Evolutionary conservation across 2,329 filamentous ascomycete genomes (phyloP).

Genomic region (Cladosporium sp.): DNA sequence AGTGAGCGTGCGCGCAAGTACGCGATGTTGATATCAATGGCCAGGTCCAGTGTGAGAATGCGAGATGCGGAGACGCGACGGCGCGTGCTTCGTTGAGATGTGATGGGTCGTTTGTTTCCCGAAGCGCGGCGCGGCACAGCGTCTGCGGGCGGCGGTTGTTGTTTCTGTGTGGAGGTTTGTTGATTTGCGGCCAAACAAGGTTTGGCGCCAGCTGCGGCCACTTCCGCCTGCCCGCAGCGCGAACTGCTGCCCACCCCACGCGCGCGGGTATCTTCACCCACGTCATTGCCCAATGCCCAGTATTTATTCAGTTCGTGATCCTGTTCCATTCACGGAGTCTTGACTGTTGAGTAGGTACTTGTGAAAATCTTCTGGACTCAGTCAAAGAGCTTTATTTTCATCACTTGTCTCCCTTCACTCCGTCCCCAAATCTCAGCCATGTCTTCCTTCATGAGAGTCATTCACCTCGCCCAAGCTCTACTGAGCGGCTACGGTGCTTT

Average conservation of each 20-base stretch:
- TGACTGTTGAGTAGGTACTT: too few relatives aligned
- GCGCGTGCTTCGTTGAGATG: neutral
- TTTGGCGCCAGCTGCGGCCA: slow-evolving; percentile 4
- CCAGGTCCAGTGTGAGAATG: neutral
- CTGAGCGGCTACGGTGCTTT: slow-evolving; percentile 39
- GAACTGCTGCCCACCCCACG: neutral
- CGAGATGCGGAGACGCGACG: neutral
- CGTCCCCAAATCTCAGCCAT: neutral
- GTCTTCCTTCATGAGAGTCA: slow-evolving; percentile 18
- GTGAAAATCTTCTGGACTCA: too few relatives aligned
- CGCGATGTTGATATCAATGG: slow-evolving; percentile 9
- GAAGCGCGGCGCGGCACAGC: too few relatives aligned
- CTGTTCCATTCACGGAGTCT: too few relatives aligned
- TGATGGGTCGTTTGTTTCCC: neutral
- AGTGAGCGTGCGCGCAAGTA: slow-evolving; percentile 5
- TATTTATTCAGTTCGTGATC: too few relatives aligned
- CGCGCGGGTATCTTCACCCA: too few relatives aligned
- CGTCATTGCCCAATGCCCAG: too few relatives aligned
- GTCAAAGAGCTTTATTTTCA: too few relatives aligned
- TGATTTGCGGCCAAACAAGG: slow-evolving; percentile 1
- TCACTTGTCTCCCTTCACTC: neutral
- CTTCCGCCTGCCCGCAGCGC: neutral
- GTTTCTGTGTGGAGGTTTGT: slow-evolving; percentile 9
- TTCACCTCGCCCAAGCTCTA: slow-evolving; percentile 36
- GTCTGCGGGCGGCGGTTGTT: neutral